Percentiles rank a stretch among this genome's conserved stretches.
These are phyloP conservation scores for Yamadazyma paraphyllophila DNA, from an alignment of 805 yeast species.

Conservation along the genomic window DNA sequence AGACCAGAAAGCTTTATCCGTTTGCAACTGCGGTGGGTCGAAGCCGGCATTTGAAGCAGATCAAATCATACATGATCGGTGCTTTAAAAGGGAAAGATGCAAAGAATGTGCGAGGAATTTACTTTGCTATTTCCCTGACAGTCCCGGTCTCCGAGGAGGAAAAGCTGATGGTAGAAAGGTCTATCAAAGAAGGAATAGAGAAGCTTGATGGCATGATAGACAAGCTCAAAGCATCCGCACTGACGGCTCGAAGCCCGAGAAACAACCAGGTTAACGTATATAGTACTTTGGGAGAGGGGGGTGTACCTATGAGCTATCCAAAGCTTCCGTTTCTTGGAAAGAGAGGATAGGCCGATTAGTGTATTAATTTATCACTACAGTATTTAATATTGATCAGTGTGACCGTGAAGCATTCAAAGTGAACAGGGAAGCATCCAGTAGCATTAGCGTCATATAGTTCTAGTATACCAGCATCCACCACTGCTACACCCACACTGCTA, in stretches of 20 bases:
- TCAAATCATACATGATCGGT: constrained; percentile 18
- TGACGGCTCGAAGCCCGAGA: not conserved
- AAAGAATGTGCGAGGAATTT: constrained; percentile 24
- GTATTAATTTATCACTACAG: no score
- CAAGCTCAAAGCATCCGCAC: no score
- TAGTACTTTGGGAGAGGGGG: constrained; percentile 15
- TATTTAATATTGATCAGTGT: no score
- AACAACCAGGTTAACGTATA: not conserved
- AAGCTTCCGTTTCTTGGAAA: constrained; percentile 23
- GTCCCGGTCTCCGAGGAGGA: constrained; percentile 23
- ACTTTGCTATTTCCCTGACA: constrained; percentile 16
- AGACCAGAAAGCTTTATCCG: constrained; percentile 23
- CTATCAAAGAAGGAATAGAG: not conserved
- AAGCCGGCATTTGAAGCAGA: constrained; percentile 22
- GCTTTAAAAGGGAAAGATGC: constrained; percentile 11
- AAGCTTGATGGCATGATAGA: no score
- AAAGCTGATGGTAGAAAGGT: not conserved
- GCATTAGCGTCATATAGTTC: no score
- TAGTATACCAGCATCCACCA: no score
- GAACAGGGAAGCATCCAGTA: no score
- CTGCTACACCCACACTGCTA: constrained; percentile 31
- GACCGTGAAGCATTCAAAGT: no score
- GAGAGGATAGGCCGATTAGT: constrained; percentile 4
- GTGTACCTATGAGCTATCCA: constrained; percentile 17
- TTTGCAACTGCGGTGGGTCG: constrained; percentile 34